phyloP scores from a whole-genome alignment of 176 grass and related monocot species.

The barley (Hordeum vulgare) region MorexV3_pseudomolecules_assembly NC_058522.1:522335569-522336068 shows the following conservation, averaged over 20 bases:
- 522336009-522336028: not conserved
- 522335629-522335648: too few species aligned
- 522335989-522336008: slow-evolving; percentile 24
- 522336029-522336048: not conserved
- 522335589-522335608: too few species aligned
- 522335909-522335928: not conserved
- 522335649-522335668: too few species aligned
- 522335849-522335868: not conserved
- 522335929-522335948: not conserved
- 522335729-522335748: not conserved
- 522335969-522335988: not conserved
- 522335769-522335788: too few species aligned
- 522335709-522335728: not conserved
- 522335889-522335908: not conserved
- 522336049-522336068: not conserved
- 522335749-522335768: not conserved
- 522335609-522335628: too few species aligned
- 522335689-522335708: too few species aligned
- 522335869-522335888: not conserved
- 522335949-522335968: not conserved
- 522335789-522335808: too few species aligned
- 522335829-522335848: not conserved
- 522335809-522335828: too few species aligned
- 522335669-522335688: too few species aligned
- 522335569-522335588: not conserved